Evolutionary conservation across 306 rosid genomes (phyloP).

Genomic region (Lablab purpureus): DNA sequence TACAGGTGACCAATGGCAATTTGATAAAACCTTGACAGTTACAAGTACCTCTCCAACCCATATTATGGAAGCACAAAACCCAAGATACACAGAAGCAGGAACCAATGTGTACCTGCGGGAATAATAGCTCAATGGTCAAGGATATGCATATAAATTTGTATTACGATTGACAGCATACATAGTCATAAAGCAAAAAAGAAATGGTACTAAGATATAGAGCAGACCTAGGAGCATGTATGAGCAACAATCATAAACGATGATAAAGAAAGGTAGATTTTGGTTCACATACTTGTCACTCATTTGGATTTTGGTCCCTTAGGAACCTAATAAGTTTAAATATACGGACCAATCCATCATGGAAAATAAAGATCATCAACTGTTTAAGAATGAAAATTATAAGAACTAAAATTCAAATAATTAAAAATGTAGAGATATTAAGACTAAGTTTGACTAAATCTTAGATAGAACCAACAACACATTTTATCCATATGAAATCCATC

Average conservation of each 20-base stretch:
- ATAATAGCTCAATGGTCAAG: conserved; percentile 34
- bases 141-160: conserved; percentile 13
- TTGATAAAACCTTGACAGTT: conserved; percentile 34
- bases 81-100: conserved; percentile 90
- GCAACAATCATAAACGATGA: conserved; percentile 15
- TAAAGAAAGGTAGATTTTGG: conserved; percentile 2
- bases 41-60: conserved; percentile 94
- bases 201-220: conserved; percentile 23
- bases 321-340: neutral
- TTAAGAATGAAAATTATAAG: neutral
- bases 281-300: conserved; percentile 17
- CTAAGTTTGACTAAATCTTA: neutral
- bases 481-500: neutral
- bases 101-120: conserved; percentile 87
- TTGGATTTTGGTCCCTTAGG: neutral
- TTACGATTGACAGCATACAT: neutral
- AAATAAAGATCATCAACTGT: too few relatives aligned
- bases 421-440: neutral
- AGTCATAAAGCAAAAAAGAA: conserved; percentile 31
- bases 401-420: neutral
- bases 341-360: neutral
- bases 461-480: neutral
- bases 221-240: neutral
- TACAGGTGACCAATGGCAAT: conserved; percentile 25
- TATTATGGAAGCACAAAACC: conserved; percentile 94